phyloP scores from a whole-genome alignment of 2,329 filamentous ascomycete species.

The Botrytis cinerea region DNA sequence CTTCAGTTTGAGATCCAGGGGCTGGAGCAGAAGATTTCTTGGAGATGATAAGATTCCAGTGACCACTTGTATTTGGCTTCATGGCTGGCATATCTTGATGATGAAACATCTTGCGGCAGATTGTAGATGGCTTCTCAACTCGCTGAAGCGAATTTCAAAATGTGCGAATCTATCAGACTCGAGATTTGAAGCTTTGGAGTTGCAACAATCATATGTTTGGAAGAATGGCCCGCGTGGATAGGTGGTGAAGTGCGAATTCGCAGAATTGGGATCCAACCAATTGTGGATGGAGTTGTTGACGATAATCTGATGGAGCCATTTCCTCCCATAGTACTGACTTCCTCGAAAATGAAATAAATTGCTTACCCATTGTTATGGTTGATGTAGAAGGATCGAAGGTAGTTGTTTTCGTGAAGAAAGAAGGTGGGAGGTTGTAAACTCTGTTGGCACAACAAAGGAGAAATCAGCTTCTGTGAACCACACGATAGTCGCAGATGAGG shows the following conservation, averaged over 20 bases:
- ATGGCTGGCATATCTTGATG: conserved; percentile 1
- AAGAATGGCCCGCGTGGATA: not conserved
- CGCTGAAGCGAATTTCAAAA: not conserved
- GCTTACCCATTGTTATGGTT: conserved; percentile 43
- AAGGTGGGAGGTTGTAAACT: conserved; percentile 21
- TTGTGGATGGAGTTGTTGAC: conserved; percentile 11
- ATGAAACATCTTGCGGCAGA: conserved; percentile 5
- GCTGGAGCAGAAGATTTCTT: conserved; percentile 3
- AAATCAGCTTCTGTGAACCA: conserved; percentile 18
- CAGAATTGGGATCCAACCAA: not conserved
- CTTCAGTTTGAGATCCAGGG: not conserved
- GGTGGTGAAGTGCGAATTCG: not conserved
- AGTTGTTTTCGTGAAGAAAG: conserved; percentile 32
- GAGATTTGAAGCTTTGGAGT: not conserved
- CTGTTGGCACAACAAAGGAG: not conserved
- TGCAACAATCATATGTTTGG: not conserved
- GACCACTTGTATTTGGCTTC: conserved; percentile 10
- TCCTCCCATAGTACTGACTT: conserved; percentile 25
- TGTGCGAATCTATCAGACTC: conserved; percentile 8
- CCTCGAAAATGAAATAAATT: conserved; percentile 36
- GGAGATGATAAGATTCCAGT: conserved; percentile 7
- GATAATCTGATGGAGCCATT: conserved; percentile 8
- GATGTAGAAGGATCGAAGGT: conserved; percentile 39
- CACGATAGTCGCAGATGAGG: not conserved
- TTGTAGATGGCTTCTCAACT: not conserved